Percentiles rank a stretch among this genome's conserved stretches.
Conservation (phyloP, 2,329 filamentous ascomycete species). For the Fusarium humuli region DNA sequence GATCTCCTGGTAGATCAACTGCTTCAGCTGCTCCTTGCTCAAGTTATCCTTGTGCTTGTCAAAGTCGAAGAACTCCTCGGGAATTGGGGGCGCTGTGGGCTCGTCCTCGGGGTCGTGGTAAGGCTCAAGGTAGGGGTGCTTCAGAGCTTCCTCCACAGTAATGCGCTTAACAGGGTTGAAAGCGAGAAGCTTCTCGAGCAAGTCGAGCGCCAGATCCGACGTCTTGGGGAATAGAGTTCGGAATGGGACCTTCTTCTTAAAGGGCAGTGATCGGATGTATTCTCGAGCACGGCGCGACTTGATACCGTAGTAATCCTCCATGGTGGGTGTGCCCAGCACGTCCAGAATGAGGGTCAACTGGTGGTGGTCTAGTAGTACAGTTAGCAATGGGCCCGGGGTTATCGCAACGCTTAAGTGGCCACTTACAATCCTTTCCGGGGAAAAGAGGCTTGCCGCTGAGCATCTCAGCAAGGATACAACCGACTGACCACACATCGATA, state of each 20-base stretch:
- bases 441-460: conserved; percentile 97
- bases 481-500: conserved; percentile 99
- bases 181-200: conserved; percentile 93
- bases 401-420: background rate
- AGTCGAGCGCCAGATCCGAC: conserved; percentile 93
- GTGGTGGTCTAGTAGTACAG: conserved; percentile 80
- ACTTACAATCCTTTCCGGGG: conserved; percentile 96
- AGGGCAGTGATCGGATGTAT: conserved; percentile 97
- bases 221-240: conserved; percentile 98
- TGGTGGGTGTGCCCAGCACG: conserved; percentile 96
- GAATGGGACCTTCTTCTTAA: conserved; percentile 99
- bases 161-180: conserved; percentile 99
- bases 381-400: conserved; percentile 7
- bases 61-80: conserved; percentile 99
- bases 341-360: conserved; percentile 97
- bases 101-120: conserved; percentile 99
- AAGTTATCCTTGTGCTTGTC: conserved; percentile 99
- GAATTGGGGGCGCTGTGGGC: conserved; percentile 94
- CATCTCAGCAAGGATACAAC: conserved; percentile 98
- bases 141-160: conserved; percentile 95
- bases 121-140: conserved; percentile 97
- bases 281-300: conserved; percentile 97
- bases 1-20: conserved; percentile 98
- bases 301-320: conserved; percentile 99
- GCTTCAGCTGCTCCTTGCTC: conserved; percentile 97